phyloP scores from a whole-genome alignment of 116 monocot species.

The Papilionanthe hybrid region DNA sequence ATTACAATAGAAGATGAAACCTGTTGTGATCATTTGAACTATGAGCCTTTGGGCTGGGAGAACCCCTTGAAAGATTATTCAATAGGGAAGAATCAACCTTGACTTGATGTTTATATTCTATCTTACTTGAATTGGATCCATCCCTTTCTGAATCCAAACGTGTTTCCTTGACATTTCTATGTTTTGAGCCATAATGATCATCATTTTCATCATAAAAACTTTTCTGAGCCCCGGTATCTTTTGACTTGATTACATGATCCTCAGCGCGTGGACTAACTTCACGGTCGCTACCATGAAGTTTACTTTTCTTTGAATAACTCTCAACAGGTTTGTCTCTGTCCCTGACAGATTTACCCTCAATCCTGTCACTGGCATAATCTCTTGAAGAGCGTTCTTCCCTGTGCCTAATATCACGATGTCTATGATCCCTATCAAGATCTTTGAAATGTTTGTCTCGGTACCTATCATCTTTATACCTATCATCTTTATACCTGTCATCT shows the following conservation, averaged over 20 bases:
- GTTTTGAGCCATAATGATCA: conserved; percentile 30
- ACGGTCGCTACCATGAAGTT: conserved; percentile 44
- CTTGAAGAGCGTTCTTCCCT: conserved; percentile 44
- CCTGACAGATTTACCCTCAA: conserved; percentile 36
- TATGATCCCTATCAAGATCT: conserved; percentile 37
- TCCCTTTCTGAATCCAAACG: conserved; percentile 27
- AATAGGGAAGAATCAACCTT: conserved; percentile 10
- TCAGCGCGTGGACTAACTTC: conserved; percentile 42
- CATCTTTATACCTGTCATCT: conserved; percentile 20
- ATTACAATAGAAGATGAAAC: conserved; percentile 17
- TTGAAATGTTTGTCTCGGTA: conserved; percentile 39
- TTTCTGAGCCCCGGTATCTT: conserved; percentile 55
- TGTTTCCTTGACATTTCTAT: conserved; percentile 32
- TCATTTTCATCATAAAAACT: conserved; percentile 45
- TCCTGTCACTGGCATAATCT: conserved; percentile 27
- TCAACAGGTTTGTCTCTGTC: conserved; percentile 43
- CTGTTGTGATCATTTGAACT: conserved; percentile 33
- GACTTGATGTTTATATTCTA: conserved; percentile 17
- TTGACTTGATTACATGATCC: conserved; percentile 24
- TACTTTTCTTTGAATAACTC: conserved; percentile 34
- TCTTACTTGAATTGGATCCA: conserved; percentile 15
- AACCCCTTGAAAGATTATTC: conserved; percentile 25
- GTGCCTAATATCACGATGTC: conserved; percentile 30
- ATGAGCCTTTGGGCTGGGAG: conserved; percentile 29
- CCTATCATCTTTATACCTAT: conserved; percentile 35